Conservation (phyloP, 2,329 filamentous ascomycete species). For the Exophiala xenobiotica region DNA sequence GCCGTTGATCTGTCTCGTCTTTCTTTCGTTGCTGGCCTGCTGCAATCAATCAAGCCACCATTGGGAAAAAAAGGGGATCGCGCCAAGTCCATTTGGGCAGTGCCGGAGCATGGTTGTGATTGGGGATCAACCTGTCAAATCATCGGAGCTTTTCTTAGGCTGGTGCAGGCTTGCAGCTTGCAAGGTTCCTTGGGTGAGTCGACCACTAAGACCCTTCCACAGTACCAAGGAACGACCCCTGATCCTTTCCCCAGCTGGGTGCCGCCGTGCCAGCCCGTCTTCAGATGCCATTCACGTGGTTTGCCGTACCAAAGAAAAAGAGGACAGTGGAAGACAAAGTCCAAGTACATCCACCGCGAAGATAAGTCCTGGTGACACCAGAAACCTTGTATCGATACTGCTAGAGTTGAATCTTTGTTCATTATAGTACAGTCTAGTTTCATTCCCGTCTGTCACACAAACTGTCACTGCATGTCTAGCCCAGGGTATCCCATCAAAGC, state of each 20-base stretch:
- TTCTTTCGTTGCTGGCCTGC: not conserved
- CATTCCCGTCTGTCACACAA: conserved; percentile 1
- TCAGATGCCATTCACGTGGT: conserved; percentile 10
- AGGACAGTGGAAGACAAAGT: too few species aligned
- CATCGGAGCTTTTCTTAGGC: conserved; percentile 5
- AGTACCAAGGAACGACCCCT: conserved; percentile 10
- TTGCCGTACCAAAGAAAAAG: too few species aligned
- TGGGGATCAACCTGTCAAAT: conserved; percentile 16
- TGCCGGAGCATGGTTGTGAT: conserved; percentile 11
- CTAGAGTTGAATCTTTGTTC: conserved; percentile 9
- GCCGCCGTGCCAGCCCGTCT: too few species aligned
- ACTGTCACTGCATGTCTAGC: conserved; percentile 10
- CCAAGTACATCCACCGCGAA: not conserved
- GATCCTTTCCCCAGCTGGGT: conserved; percentile 17
- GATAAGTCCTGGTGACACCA: not conserved
- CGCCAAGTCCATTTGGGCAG: conserved; percentile 14
- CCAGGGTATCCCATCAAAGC: conserved; percentile 14
- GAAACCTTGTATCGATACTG: not conserved
- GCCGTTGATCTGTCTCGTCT: not conserved
- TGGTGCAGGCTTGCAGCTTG: not conserved
- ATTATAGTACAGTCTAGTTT: conserved; percentile 20
- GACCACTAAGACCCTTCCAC: too few species aligned
- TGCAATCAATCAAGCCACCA: conserved; percentile 1
- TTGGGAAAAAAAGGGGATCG: conserved; percentile 22
- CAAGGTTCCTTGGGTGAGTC: too few species aligned